Evolutionary conservation across 2,329 filamentous ascomycete genomes (phyloP).

Genomic region (Stachybotrys chlorohalonatus): DNA sequence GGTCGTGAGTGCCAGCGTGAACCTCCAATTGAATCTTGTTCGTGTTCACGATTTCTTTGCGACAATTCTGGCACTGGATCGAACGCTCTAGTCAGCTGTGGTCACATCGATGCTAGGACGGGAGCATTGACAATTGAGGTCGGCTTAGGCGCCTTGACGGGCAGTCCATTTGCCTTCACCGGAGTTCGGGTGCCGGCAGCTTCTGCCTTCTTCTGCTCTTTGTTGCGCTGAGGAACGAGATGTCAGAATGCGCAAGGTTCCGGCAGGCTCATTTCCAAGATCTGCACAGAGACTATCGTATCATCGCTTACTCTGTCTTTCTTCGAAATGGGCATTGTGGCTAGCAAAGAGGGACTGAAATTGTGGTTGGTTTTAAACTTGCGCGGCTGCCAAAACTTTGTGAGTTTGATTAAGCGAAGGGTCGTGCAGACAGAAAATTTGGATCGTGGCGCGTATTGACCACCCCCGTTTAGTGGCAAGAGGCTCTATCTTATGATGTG

Average conservation of each 20-base stretch:
- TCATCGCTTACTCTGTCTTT: constrained; percentile 12
- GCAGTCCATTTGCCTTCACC: constrained; percentile 45
- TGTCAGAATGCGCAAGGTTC: background rate
- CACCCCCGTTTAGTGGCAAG: no score
- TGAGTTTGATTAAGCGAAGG: no score
- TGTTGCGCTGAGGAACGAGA: constrained; percentile 27
- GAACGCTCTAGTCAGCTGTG: background rate
- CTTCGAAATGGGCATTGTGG: constrained; percentile 19
- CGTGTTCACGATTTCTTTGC: constrained; percentile 41
- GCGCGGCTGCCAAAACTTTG: no score
- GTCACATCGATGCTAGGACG: background rate
- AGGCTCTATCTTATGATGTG: no score
- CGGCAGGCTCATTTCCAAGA: no score
- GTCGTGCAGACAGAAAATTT: no score
- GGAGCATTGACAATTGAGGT: constrained; percentile 13
- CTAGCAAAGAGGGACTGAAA: background rate
- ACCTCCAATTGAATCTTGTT: constrained; percentile 41
- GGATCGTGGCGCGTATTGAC: no score
- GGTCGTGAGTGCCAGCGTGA: constrained; percentile 42
- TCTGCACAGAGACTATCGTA: no score
- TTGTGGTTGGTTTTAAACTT: background rate
- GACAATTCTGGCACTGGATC: constrained; percentile 38
- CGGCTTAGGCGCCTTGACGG: constrained; percentile 42
- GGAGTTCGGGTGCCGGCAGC: constrained; percentile 42
- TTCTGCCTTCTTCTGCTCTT: constrained; percentile 47